Percentiles rank a stretch among this genome's conserved stretches.
These are phyloP conservation scores for Acacia concinna DNA, from an alignment of 331 rosid genomes.

Conservation along the genomic window DNA sequence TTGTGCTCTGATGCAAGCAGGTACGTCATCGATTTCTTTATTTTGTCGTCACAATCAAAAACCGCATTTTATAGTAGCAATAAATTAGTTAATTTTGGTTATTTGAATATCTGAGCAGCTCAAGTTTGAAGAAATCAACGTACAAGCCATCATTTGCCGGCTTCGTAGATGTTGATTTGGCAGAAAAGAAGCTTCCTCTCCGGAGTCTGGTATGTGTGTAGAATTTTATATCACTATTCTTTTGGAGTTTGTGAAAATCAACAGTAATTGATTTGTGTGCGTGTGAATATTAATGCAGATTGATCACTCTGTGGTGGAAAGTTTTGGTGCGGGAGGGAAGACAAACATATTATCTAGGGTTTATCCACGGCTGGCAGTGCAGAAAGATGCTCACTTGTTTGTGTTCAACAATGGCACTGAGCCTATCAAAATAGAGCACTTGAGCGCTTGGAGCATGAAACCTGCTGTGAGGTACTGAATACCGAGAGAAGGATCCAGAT, in stretches of 20 bases:
- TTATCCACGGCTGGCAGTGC: constrained; percentile 66
- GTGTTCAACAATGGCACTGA: constrained; percentile 81
- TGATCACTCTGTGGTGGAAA: constrained; percentile 89
- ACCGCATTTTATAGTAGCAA: not conserved
- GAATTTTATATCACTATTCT: not conserved
- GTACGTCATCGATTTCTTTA: constrained; percentile 28
- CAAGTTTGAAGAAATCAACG: constrained; percentile 45
- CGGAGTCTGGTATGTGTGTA: constrained; percentile 68
- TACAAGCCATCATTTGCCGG: constrained; percentile 88
- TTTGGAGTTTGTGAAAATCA: not conserved
- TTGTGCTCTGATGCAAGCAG: constrained; percentile 87
- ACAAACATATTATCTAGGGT: constrained; percentile 87
- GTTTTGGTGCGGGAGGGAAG: constrained; percentile 74
- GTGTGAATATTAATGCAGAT: constrained; percentile 49
- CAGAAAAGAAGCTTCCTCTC: constrained; percentile 58
- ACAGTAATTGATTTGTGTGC: not conserved
- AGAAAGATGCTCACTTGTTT: constrained; percentile 56
- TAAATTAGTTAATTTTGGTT: not conserved
- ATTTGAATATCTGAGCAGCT: constrained; percentile 39
- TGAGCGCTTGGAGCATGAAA: constrained; percentile 87
- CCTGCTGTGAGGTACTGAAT: constrained; percentile 31
- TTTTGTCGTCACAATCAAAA: not conserved
- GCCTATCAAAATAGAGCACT: constrained; percentile 43
- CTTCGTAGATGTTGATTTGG: constrained; percentile 59
- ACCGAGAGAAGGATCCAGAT: not conserved